Evolutionary conservation across 1,284 basidiomycete species (phyloP).

Genomic region (Neolentinus lepideus): DNA sequence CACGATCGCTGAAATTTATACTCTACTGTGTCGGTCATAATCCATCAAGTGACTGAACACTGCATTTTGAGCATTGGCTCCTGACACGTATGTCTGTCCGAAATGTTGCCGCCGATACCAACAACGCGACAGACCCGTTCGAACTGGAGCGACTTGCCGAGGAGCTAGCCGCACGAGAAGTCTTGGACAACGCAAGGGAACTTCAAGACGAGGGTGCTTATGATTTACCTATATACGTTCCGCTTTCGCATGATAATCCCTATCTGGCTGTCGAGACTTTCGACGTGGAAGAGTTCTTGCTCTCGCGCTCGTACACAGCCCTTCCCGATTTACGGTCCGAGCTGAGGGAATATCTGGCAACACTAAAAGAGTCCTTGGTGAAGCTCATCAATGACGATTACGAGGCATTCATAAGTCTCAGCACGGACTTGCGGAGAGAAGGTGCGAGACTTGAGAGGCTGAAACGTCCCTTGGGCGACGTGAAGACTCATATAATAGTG

Average conservation of each 20-base stretch:
- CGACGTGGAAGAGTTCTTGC: constrained; percentile 82
- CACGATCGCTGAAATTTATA: no score
- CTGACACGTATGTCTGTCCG: neutral
- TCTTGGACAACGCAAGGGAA: constrained; percentile 13
- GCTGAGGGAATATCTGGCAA: constrained; percentile 77
- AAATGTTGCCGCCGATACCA: neutral
- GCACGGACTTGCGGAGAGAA: constrained; percentile 83
- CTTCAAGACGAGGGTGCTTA: constrained; percentile 16
- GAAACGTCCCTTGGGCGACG: constrained; percentile 51
- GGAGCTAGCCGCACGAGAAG: constrained; percentile 57
- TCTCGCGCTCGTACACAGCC: constrained; percentile 82
- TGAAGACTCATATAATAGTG: constrained; percentile 70
- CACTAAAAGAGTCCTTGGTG: constrained; percentile 87
- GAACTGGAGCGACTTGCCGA: constrained; percentile 67
- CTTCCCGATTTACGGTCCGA: constrained; percentile 84
- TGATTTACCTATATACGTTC: constrained; percentile 68
- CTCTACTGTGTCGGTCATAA: no score
- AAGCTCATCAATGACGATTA: constrained; percentile 97
- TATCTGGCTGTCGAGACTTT: constrained; percentile 66
- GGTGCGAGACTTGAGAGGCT: constrained; percentile 64
- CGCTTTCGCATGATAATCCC: constrained; percentile 75
- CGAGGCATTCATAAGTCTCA: constrained; percentile 94
- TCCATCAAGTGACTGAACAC: no score
- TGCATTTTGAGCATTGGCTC: no score
- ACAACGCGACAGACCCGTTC: constrained; percentile 38